Percentiles rank a stretch among this genome's conserved stretches.
These are phyloP conservation scores for Phoenix roebelenii DNA, from an alignment of 176 grass and related monocot species.

Conservation along the genomic window DNA sequence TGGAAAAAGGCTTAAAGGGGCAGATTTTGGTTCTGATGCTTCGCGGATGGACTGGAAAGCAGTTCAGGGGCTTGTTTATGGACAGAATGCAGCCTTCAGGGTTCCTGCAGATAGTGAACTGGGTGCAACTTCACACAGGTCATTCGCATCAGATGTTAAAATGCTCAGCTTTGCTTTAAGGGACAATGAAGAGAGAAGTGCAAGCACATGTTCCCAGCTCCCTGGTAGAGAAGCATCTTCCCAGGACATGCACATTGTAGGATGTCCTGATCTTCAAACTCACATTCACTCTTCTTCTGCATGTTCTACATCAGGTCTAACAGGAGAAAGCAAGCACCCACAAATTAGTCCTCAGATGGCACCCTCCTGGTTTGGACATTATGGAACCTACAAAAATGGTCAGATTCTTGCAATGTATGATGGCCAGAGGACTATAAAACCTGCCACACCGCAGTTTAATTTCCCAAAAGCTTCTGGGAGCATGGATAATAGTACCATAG, in stretches of 20 bases:
- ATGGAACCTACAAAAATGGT: slow-evolving; percentile 56
- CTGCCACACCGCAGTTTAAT: slow-evolving; percentile 38
- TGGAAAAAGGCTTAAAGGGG: slow-evolving; percentile 50
- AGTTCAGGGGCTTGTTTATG: slow-evolving; percentile 49
- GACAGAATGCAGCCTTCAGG: slow-evolving; percentile 28
- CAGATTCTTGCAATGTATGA: slow-evolving; percentile 41
- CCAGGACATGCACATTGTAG: slow-evolving; percentile 16
- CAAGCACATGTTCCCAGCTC: slow-evolving; percentile 28
- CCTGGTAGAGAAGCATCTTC: slow-evolving; percentile 32
- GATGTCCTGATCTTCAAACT: slow-evolving; percentile 39
- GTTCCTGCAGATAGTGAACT: slow-evolving; percentile 38
- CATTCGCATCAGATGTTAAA: slow-evolving; percentile 59
- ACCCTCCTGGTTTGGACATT: slow-evolving; percentile 79
- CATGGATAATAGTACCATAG: slow-evolving; percentile 37
- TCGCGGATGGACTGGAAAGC: slow-evolving; percentile 53
- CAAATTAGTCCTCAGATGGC: slow-evolving; percentile 86
- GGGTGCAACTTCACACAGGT: slow-evolving; percentile 27
- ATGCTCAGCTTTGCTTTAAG: slow-evolving; percentile 65
- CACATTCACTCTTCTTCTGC: slow-evolving; percentile 29
- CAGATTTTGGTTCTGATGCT: slow-evolving; percentile 46
- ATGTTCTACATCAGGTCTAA: slow-evolving; percentile 31
- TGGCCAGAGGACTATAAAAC: slow-evolving; percentile 25
- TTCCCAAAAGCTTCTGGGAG: slow-evolving; percentile 47
- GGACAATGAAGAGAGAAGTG: slow-evolving; percentile 46
- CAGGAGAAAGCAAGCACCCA: slow-evolving; percentile 41